phyloP scores from a whole-genome alignment of 352 stramenopile genomes.

The Phytophthora pistaciae region DNA sequence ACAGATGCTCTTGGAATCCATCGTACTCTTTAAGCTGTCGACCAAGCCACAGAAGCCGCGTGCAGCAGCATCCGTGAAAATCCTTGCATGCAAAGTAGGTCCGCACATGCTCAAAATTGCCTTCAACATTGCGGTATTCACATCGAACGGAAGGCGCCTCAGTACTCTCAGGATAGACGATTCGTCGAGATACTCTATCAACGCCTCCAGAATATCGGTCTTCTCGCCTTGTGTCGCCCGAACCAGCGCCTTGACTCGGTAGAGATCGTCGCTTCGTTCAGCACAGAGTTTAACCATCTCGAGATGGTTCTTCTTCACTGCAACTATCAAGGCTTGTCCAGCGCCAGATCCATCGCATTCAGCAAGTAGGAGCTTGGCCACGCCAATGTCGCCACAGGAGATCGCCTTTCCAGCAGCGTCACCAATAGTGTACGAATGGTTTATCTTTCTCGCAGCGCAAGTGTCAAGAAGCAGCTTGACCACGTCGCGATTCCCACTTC shows the following conservation, averaged over 20 bases:
- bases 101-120: background rate
- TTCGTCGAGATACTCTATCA: background rate
- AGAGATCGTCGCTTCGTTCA: background rate
- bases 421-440: background rate
- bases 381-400: background rate
- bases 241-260: background rate
- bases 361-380: background rate
- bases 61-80: background rate
- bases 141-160: background rate
- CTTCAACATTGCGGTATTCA: background rate
- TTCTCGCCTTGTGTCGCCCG: background rate
- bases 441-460: background rate
- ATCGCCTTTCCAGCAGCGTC: background rate
- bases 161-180: background rate
- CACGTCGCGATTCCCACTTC: background rate
- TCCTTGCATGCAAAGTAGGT: background rate
- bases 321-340: background rate
- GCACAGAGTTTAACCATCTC: background rate
- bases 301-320: background rate
- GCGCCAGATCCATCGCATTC: background rate
- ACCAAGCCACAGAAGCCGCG: background rate
- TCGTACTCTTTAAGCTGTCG: background rate
- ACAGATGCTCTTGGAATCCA: background rate
- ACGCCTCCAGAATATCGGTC: background rate
- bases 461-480: conserved; percentile 3